phyloP scores from a whole-genome alignment of 139 green algal genomes.

The Coelastrella sp. region DNA sequence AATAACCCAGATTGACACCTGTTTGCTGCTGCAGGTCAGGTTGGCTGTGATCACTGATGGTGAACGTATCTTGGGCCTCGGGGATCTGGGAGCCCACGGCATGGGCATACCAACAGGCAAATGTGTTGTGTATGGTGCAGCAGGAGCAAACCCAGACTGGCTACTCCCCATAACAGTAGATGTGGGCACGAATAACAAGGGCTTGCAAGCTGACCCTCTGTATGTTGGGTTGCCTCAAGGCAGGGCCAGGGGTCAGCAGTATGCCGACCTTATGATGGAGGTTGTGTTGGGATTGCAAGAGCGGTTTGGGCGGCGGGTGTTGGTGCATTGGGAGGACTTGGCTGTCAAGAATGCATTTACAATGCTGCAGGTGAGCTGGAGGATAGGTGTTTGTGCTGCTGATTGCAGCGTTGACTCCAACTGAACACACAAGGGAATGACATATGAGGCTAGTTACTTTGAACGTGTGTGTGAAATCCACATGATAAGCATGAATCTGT shows the following conservation, averaged over 20 bases:
- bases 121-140: constrained; percentile 67
- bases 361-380: constrained; percentile 62
- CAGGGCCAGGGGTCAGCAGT: constrained; percentile 54
- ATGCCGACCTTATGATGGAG: constrained; percentile 65
- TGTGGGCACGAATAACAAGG: constrained; percentile 86
- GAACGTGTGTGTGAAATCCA: no score
- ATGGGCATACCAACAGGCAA: constrained; percentile 82
- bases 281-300: constrained; percentile 46
- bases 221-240: constrained; percentile 72
- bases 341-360: constrained; percentile 72
- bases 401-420: no score
- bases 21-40: constrained; percentile 20
- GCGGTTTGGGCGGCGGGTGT: constrained; percentile 45
- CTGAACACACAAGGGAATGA: no score
- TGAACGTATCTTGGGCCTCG: constrained; percentile 82
- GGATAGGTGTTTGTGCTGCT: no score
- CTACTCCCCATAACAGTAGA: constrained; percentile 86
- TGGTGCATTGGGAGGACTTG: constrained; percentile 75
- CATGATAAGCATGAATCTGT: background rate
- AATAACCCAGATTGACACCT: no score
- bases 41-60: constrained; percentile 69
- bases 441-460: no score
- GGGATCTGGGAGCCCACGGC: constrained; percentile 82
- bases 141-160: constrained; percentile 60
- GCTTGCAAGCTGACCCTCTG: constrained; percentile 75